Percentiles rank a stretch among this genome's conserved stretches.
Conservation (phyloP, 75 land plant species). For the Cryptomeria japonica region DNA sequence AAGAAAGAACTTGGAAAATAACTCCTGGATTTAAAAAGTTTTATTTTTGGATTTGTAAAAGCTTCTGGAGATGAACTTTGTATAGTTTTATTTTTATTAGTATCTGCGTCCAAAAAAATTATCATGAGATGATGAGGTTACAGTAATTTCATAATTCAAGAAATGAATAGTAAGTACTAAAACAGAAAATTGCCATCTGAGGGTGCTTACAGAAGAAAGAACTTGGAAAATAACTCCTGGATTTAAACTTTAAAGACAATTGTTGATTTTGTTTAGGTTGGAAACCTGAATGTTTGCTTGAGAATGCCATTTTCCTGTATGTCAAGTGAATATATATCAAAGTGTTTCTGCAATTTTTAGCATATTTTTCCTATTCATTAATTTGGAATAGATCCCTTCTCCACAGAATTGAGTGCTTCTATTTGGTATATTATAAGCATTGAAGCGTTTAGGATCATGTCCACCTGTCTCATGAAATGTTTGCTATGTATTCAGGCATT, state of each 20-base stretch:
- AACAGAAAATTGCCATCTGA: neutral
- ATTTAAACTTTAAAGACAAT: neutral
- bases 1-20: neutral
- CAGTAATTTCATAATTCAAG: neutral
- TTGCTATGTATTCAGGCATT: constrained; percentile 1
- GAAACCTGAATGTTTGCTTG: neutral
- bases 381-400: neutral
- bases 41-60: too few relatives aligned
- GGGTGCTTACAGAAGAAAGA: neutral
- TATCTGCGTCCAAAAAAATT: neutral
- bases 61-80: too few relatives aligned
- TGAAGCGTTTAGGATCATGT: neutral
- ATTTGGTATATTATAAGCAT: neutral
- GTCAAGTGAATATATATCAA: neutral
- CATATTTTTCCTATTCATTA: neutral
- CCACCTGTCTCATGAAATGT: neutral
- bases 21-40: neutral
- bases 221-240: neutral
- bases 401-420: neutral
- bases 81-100: neutral
- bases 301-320: neutral
- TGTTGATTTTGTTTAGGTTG: neutral
- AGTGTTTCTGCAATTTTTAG: neutral
- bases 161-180: neutral
- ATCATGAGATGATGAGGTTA: neutral